Conservation (phyloP, 73 alveolate species). For the Tetrahymena borealis region DNA sequence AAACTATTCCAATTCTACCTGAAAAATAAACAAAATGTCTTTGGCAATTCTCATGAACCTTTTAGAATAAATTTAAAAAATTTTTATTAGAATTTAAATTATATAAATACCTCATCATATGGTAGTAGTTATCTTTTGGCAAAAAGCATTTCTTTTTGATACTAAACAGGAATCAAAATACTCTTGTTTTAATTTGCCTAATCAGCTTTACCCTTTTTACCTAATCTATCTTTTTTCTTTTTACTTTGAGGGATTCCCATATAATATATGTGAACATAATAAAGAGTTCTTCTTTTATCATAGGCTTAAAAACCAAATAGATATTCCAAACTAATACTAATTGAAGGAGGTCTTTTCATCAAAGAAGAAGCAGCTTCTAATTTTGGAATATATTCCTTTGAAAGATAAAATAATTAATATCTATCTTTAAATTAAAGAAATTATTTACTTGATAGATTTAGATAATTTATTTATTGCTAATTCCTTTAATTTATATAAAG, state of each 20-base stretch:
- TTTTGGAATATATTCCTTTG: background rate
- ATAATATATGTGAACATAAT: slow-evolving; percentile 54
- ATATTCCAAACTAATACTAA: slow-evolving; percentile 59
- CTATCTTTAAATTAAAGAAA: background rate
- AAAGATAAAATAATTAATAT: too few relatives aligned
- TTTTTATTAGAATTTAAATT: background rate
- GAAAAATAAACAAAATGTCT: slow-evolving; percentile 69
- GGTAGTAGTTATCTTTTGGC: slow-evolving; percentile 18
- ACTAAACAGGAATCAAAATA: background rate
- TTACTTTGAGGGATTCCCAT: background rate
- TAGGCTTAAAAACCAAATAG: slow-evolving; percentile 64
- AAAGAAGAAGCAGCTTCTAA: slow-evolving; percentile 10
- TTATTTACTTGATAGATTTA: background rate
- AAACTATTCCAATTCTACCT: slow-evolving; percentile 76
- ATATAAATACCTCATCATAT: slow-evolving; percentile 12
- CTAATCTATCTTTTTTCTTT: background rate
- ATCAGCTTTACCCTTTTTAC: background rate
- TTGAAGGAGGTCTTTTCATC: slow-evolving; percentile 57
- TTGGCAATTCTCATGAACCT: slow-evolving; percentile 48
- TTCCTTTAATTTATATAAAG: background rate
- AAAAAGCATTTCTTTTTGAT: background rate
- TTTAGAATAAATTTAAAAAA: background rate
- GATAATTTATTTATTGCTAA: background rate
- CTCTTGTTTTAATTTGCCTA: background rate
- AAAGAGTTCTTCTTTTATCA: slow-evolving; percentile 64